Evolutionary conservation across 129 eudicot species (phyloP), one percentile per base, ranked within the genome.

Genomic region (Rutidosis leptorrhynchoides): DNA sequence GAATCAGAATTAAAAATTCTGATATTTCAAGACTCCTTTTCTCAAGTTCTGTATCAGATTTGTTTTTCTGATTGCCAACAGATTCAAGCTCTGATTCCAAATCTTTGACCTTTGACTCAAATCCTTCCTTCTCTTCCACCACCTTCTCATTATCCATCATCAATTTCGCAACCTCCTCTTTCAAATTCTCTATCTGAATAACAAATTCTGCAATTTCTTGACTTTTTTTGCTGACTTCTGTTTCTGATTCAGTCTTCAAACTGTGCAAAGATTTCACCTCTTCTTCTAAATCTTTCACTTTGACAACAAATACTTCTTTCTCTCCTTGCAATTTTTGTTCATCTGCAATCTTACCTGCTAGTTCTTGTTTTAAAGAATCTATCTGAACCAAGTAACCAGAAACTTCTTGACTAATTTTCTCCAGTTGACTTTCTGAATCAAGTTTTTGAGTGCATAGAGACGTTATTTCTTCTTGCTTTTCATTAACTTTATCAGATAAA

Each of bases 361-460:
- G 52, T 62, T 83, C 85, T 77, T 78, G 85, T 76, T 82, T 70
- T 58, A 90, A 59, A 52, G 70, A 82, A 76, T 82, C 95, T 49
- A 86, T 77, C 84, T 77, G 78, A 37, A 70, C 48, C 55, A 77
- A 66, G 51, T 61, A 62, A 62, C 73, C 84, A 4, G 87, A 74
- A 65, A 82, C 75, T 72, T 90, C 92, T 46, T 66, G 75, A 68
- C 59, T 67, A 30, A 49, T 74, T 74, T 74, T 79, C 68, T 72
- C 94, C 63, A 83, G 56, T 56, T 77, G 78, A 35, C 53, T 64
- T 28, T 85, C 93, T 32, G 80, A 25, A 76, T 82, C 82, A 57
- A 21, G 69, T 73, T 75, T 84, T 52, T 85, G 73, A 73, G 69
- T 69, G 62, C 29, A 55, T n/a, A 85, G 63, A 52, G 87, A 68